Evolutionary conservation across 192 early-diverging fungal genomes (phyloP).

Genomic region (Gryganskiella cystojenkinii): DNA sequence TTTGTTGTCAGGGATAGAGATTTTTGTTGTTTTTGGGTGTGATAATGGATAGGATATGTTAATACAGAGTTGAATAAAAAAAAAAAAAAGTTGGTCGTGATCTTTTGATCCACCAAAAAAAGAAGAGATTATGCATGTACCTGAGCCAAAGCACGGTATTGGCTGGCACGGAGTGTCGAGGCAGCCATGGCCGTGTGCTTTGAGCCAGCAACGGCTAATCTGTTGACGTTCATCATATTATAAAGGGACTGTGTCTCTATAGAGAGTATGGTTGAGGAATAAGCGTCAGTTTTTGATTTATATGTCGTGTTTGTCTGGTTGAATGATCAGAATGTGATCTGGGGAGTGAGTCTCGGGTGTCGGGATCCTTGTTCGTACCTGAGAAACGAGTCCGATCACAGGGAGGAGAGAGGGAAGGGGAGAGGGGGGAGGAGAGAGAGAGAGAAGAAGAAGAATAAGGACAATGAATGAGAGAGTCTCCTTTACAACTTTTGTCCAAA

Average conservation of each 20-base stretch:
- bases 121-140: constrained; percentile 10
- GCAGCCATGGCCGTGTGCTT: constrained; percentile 40
- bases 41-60: no score
- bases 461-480: not conserved
- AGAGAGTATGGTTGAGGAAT: no score
- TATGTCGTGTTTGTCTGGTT: not conserved
- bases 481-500: no score
- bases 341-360: not conserved
- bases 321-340: not conserved
- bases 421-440: not conserved
- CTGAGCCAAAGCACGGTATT: constrained; percentile 48
- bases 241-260: no score
- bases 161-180: constrained; percentile 29
- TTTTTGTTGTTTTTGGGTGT: no score
- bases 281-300: no score
- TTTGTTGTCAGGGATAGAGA: no score
- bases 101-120: no score
- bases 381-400: not conserved
- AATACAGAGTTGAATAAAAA: no score
- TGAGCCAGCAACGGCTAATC: constrained; percentile 37
- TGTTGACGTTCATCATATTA: constrained; percentile 43
- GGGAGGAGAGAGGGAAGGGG: not conserved
- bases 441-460: not conserved
- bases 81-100: no score
- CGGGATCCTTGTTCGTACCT: not conserved